These are phyloP conservation scores for sorghum (Sorghum bicolor) DNA, from an alignment of 176 grass and related monocot species.

Conservation along the genomic window DNA sequence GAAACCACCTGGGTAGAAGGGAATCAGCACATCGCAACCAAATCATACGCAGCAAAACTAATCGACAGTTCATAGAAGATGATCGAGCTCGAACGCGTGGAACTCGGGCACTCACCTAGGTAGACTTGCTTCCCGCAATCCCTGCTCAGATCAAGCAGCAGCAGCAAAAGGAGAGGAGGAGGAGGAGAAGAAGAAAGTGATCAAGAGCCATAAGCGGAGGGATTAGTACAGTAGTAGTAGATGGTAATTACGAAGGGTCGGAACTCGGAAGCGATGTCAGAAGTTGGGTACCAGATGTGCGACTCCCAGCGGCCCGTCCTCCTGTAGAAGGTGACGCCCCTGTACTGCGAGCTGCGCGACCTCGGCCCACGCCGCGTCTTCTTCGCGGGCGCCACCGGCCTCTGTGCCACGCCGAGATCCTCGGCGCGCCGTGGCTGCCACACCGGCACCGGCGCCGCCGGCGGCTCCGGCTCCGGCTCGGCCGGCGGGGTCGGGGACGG, in stretches of 20 bases:
- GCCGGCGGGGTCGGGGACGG: constrained; percentile 6
- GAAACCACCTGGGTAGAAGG: constrained; percentile 72
- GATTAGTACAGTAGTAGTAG: background rate
- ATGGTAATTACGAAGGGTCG: background rate
- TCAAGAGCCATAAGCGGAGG: constrained; percentile 18
- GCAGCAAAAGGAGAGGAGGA: background rate
- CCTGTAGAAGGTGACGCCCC: constrained; percentile 97
- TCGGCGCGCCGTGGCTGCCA: constrained; percentile 16
- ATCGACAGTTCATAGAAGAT: background rate
- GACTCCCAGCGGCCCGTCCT: constrained; percentile 97
- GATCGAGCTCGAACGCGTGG: background rate
- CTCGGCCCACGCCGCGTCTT: constrained; percentile 85
- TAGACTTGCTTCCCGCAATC: constrained; percentile 99
- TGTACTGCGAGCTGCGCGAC: constrained; percentile 94
- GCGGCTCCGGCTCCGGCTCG: background rate
- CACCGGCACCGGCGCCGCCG: background rate
- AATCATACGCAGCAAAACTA: background rate
- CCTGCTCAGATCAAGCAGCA: constrained; percentile 44
- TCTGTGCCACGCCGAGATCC: constrained; percentile 29
- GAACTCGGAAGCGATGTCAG: constrained; percentile 5
- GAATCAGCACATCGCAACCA: background rate
- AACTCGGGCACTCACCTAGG: constrained; percentile 54
- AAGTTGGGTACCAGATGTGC: constrained; percentile 75
- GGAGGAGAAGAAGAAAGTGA: background rate
- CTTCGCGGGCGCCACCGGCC: constrained; percentile 35